Evolutionary conservation across 2,329 filamentous ascomycete species (phyloP).

Genomic region (Alternaria sp.): DNA sequence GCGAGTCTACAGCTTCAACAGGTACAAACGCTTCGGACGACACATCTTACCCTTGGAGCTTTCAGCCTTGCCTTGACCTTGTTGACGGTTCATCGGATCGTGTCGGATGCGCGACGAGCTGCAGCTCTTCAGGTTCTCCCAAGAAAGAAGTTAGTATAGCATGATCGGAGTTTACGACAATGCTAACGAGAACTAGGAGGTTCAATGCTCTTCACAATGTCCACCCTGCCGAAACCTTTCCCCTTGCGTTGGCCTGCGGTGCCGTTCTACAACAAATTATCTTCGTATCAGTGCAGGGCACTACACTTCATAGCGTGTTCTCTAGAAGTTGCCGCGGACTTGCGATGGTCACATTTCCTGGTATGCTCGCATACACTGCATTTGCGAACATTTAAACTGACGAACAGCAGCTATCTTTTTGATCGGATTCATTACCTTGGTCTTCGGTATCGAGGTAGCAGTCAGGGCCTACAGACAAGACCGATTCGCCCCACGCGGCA

Average conservation of each 20-base stretch:
- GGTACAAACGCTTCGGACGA: constrained; percentile 47
- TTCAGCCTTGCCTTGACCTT: constrained; percentile 47
- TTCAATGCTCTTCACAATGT: constrained; percentile 46
- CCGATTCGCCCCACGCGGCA: constrained; percentile 65
- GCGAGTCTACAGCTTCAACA: constrained; percentile 45
- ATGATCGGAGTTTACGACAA: background rate
- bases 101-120: constrained; percentile 46
- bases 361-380: constrained; percentile 30
- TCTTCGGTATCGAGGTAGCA: constrained; percentile 69
- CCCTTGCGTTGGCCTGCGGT: constrained; percentile 48
- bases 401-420: constrained; percentile 65
- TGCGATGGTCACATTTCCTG: constrained; percentile 47
- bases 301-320: constrained; percentile 46
- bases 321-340: constrained; percentile 44
- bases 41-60: constrained; percentile 48
- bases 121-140: constrained; percentile 40
- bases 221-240: constrained; percentile 50
- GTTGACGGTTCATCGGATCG: constrained; percentile 45
- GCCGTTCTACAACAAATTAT: constrained; percentile 47
- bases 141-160: constrained; percentile 39
- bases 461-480: constrained; percentile 61
- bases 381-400: constrained; percentile 20
- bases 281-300: constrained; percentile 49
- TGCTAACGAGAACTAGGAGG: constrained; percentile 34
- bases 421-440: constrained; percentile 68